These are phyloP conservation scores for Colletotrichum tropicale DNA, from an alignment of 2,329 filamentous ascomycete species.

Conservation along the genomic window DNA sequence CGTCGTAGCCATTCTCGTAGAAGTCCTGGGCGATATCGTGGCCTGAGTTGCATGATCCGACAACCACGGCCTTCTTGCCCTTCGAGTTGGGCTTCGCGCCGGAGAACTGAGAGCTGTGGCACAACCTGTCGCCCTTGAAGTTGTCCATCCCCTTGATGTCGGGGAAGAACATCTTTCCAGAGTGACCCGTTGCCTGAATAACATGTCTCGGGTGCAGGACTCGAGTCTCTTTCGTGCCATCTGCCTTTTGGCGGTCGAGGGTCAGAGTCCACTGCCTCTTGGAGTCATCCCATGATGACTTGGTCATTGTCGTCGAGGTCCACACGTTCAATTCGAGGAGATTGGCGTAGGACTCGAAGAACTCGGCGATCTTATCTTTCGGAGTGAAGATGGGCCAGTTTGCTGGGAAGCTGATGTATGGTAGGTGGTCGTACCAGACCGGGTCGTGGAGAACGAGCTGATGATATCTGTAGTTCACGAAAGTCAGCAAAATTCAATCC, in stretches of 20 bases:
- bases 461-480: constrained; percentile 45
- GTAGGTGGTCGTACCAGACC: constrained; percentile 61
- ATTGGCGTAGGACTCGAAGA: constrained; percentile 66
- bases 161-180: constrained; percentile 66
- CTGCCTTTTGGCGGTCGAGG: constrained; percentile 45
- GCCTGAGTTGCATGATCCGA: constrained; percentile 72
- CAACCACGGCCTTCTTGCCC: constrained; percentile 66
- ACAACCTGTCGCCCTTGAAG: constrained; percentile 62
- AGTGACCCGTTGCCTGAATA: constrained; percentile 72
- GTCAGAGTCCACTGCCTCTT: constrained; percentile 61
- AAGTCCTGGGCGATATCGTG: constrained; percentile 75
- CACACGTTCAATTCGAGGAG: constrained; percentile 69
- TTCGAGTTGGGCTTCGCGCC: constrained; percentile 52
- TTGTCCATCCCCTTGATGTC: constrained; percentile 52
- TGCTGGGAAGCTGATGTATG: constrained; percentile 65
- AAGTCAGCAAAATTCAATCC: background rate
- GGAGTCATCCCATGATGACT: constrained; percentile 50
- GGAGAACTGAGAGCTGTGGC: constrained; percentile 62
- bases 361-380: constrained; percentile 70
- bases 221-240: constrained; percentile 54
- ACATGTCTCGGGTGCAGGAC: constrained; percentile 67
- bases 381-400: constrained; percentile 71
- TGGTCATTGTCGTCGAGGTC: constrained; percentile 53
- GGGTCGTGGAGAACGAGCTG: constrained; percentile 67
- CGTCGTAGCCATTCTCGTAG: constrained; percentile 67